Conservation (phyloP, 768 basidiomycete species). For the Trametes cinnabarina region DNA sequence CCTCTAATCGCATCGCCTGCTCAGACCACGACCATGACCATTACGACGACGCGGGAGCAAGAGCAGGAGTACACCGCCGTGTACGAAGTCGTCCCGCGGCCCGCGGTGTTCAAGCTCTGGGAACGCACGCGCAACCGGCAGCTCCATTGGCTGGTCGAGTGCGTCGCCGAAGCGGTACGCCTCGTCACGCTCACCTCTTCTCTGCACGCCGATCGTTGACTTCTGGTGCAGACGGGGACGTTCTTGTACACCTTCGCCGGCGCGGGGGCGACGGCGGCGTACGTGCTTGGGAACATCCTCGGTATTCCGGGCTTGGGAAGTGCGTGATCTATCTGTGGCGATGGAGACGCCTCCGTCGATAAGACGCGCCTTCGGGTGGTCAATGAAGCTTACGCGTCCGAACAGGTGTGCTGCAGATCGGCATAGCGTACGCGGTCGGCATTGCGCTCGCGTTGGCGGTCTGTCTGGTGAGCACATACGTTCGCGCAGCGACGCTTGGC, state of each 20-base stretch:
- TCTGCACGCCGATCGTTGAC: background rate
- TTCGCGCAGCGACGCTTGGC: background rate
- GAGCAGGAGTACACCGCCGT: slow-evolving; percentile 17
- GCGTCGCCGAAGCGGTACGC: slow-evolving; percentile 30
- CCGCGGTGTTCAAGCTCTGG: slow-evolving; percentile 18
- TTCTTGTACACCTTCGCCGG: slow-evolving; percentile 31
- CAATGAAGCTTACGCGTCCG: background rate
- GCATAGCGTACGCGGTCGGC: slow-evolving; percentile 38
- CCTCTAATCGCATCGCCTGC: too few species aligned
- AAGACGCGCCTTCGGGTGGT: background rate
- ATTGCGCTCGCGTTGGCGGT: slow-evolving; percentile 36
- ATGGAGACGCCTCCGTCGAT: too few species aligned
- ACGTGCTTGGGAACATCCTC: slow-evolving; percentile 28
- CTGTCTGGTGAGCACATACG: slow-evolving; percentile 22
- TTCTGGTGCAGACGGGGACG: slow-evolving; percentile 20
- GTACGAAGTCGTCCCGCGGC: slow-evolving; percentile 22
- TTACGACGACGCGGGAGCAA: background rate
- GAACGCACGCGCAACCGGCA: slow-evolving; percentile 27
- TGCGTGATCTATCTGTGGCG: slow-evolving; percentile 18
- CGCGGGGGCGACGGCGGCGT: slow-evolving; percentile 33
- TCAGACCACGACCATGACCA: background rate
- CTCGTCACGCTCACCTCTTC: background rate
- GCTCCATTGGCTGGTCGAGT: slow-evolving; percentile 29
- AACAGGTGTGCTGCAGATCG: slow-evolving; percentile 35
- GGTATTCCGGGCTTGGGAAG: slow-evolving; percentile 28